Percentiles rank a stretch among this genome's conserved stretches.
These are phyloP conservation scores for Chlamydomonas sphaeroides DNA, from an alignment of 139 green algal species.

Conservation along the genomic window DNA sequence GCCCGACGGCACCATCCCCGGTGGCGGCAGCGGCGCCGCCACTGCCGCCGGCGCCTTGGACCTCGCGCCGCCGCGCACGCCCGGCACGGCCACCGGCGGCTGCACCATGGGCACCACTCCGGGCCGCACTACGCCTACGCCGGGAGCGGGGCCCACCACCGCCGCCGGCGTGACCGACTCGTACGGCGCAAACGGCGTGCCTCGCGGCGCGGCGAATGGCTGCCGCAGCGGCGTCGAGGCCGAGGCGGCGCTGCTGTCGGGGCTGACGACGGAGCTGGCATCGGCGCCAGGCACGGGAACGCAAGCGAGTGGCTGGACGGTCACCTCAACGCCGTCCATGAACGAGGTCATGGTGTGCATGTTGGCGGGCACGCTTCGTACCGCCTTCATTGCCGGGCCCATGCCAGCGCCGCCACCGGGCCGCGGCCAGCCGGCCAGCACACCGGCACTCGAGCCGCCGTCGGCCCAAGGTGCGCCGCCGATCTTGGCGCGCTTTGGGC, in stretches of 20 bases:
- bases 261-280: not conserved
- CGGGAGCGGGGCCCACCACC: no score
- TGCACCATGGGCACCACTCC: no score
- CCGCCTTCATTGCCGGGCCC: slow-evolving; percentile 42
- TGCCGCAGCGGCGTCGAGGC: not conserved
- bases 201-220: no score
- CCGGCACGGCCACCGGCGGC: not conserved
- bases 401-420: not conserved
- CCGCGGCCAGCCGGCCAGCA: slow-evolving; percentile 17
- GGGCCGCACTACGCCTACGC: no score
- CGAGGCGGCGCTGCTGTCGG: not conserved
- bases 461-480: no score
- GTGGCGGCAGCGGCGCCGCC: not conserved
- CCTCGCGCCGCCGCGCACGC: not conserved
- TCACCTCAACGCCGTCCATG: slow-evolving; percentile 16
- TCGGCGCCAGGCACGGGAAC: not conserved
- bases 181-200: no score
- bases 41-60: not conserved
- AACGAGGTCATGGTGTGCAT: slow-evolving; percentile 20
- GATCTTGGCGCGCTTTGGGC: slow-evolving; percentile 31
- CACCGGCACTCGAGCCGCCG: not conserved
- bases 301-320: slow-evolving; percentile 6
- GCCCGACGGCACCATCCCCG: not conserved
- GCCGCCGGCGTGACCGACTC: no score
- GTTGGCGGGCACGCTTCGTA: slow-evolving; percentile 30